Conservation (phyloP, 2,329 filamentous ascomycete species). For the Xylogone sp. region DNA sequence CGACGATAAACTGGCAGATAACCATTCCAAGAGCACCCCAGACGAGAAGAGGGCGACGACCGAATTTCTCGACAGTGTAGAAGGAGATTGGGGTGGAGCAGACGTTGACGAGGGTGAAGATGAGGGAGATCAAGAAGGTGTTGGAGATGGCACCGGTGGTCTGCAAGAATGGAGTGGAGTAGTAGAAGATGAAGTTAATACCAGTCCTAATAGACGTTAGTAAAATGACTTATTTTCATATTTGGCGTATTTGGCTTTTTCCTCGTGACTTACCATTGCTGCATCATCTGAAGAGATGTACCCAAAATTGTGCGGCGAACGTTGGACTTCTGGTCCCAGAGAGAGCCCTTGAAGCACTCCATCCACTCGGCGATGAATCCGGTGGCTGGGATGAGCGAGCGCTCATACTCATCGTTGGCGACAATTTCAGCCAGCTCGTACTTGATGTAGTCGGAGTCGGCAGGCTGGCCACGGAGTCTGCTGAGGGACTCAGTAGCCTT, state of each 20-base stretch:
- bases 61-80: conserved; percentile 79
- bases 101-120: conserved; percentile 88
- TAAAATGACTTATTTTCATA: neutral
- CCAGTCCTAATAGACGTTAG: conserved; percentile 54
- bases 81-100: conserved; percentile 76
- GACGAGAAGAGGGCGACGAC: conserved; percentile 76
- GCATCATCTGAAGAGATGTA: conserved; percentile 78
- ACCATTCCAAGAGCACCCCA: conserved; percentile 78
- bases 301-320: conserved; percentile 68
- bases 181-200: conserved; percentile 92
- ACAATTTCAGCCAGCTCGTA: conserved; percentile 77
- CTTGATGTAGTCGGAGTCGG: conserved; percentile 69
- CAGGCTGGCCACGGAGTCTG: conserved; percentile 68
- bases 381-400: conserved; percentile 57
- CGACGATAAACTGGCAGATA: conserved; percentile 82
- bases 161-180: conserved; percentile 79
- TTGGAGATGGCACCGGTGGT: conserved; percentile 70
- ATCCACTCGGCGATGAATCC: conserved; percentile 67
- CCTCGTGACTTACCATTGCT: conserved; percentile 49
- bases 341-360: conserved; percentile 62
- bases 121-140: conserved; percentile 81
- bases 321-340: conserved; percentile 61
- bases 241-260: conserved; percentile 11
- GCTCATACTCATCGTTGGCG: conserved; percentile 83
- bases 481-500: conserved; percentile 58